phyloP scores from a whole-genome alignment of 495 filamentous ascomycete genomes.

The Platismatia glauca region DNA sequence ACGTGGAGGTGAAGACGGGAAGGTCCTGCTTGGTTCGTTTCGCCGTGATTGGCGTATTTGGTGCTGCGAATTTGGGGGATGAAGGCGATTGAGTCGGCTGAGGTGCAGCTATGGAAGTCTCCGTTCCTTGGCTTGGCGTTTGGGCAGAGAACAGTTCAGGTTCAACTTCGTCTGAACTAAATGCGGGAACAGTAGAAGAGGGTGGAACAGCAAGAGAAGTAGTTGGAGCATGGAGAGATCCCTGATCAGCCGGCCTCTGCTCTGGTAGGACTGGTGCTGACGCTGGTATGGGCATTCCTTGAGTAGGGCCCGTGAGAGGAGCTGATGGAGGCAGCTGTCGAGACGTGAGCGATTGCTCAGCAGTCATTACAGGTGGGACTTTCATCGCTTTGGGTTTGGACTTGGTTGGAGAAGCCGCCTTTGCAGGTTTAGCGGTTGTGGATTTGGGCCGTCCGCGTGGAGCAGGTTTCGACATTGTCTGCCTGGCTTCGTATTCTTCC shows the following conservation, averaged over 20 bases:
- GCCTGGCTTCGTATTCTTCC: constrained; percentile 57
- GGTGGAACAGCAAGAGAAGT: neutral
- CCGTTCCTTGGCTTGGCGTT: neutral
- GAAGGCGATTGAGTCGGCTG: constrained; percentile 1
- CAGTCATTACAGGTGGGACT: neutral
- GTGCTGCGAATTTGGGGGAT: constrained; percentile 13
- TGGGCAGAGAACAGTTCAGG: neutral
- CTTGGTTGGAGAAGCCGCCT: constrained; percentile 24
- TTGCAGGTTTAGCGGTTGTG: constrained; percentile 9
- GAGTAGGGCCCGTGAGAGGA: constrained; percentile 20
- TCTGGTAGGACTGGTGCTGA: neutral
- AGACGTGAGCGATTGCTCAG: constrained; percentile 1
- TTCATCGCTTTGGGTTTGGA: constrained; percentile 16
- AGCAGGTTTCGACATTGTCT: constrained; percentile 32
- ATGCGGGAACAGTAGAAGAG: neutral
- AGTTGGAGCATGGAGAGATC: neutral
- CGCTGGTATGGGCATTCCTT: neutral
- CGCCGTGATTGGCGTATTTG: constrained; percentile 25
- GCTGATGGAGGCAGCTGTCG: constrained; percentile 25
- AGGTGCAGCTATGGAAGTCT: neutral
- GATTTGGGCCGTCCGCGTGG: constrained; percentile 27
- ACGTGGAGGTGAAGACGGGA: constrained; percentile 44
- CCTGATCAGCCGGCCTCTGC: constrained; percentile 1
- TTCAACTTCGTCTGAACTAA: neutral
- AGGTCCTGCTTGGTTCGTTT: constrained; percentile 36